These are phyloP conservation scores for Pleurotus cornucopiae DNA, from an alignment of 768 basidiomycete species.

Conservation along the genomic window DNA sequence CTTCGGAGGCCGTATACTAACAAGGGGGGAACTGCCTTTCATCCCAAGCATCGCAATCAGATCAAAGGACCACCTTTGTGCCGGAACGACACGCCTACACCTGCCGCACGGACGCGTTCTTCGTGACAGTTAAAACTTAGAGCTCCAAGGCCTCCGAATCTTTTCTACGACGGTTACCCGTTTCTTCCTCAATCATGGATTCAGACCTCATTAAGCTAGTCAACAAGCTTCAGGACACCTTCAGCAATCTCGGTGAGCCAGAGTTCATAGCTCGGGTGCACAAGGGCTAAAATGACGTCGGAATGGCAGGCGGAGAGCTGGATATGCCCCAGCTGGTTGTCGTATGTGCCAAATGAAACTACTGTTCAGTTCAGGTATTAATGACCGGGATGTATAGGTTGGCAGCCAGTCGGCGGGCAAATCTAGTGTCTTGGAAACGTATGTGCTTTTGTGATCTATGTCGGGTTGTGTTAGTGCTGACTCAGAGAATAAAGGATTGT, in stretches of 20 bases:
- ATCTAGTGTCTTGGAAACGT: constrained; percentile 96
- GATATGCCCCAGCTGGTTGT: constrained; percentile 92
- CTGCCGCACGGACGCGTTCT: constrained; percentile 4
- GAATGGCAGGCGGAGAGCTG: constrained; percentile 69
- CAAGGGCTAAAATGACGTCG: not conserved
- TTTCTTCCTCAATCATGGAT: constrained; percentile 58
- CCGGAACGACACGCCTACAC: not conserved
- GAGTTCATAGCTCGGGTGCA: constrained; percentile 6
- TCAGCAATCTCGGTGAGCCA: constrained; percentile 76
- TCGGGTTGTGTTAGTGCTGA: not conserved
- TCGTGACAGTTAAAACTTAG: not conserved
- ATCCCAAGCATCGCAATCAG: not conserved
- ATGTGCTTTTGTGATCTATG: constrained; percentile 25
- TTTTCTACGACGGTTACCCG: not conserved
- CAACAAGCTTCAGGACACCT: constrained; percentile 93
- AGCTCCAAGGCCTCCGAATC: not conserved
- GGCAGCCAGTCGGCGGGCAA: constrained; percentile 97
- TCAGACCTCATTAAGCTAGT: constrained; percentile 91
- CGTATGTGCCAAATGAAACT: constrained; percentile 41
- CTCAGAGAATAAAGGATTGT: constrained; percentile 62
- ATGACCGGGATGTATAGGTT: constrained; percentile 47
- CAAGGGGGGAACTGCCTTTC: not conserved
- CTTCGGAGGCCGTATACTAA: too few relatives aligned
- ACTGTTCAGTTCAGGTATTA: too few relatives aligned
- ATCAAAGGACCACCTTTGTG: not conserved